Base-by-base conservation (phyloP, 495 filamentous ascomycete species). In the Trichocladium uniseriatum region DNA sequence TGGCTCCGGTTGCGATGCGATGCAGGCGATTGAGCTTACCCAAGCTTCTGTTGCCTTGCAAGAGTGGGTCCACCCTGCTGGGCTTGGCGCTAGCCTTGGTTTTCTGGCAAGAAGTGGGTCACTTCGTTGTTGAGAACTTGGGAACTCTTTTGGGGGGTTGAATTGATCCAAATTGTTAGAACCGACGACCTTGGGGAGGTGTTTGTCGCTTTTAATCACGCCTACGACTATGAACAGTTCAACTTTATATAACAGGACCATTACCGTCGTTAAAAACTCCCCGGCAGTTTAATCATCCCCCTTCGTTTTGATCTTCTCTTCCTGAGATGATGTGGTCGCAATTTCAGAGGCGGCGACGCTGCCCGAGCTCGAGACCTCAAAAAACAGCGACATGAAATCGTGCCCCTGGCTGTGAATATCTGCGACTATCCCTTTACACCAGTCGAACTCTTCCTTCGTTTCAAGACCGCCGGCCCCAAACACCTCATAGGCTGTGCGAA, bases 31-130 rank as follows among this genome's bases (percentile, higher is more conserved):
- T 5, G 45, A 55, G 53, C 53, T 55, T 51, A 55, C 48, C 44
- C 53, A 51, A 55, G 53, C 53, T 51, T 48, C 47, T 55, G 53
- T 31, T 55, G 53, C 53, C 53, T 55, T 55, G 48, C 29, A 24
- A 28, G 18, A 44, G 53, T 55, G 53, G 53, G 34, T 40, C 53
- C 27, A 9, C 9, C 15, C 5, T 13, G 38, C 19, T 1, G 6
- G 28, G 8, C 40, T 44, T 51, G 48, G 48, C 48, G 3, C 13
- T 5, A 14, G 39, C 47, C 47, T 43, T 22, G 31, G 21, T 8
- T 36, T 49, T 49, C 18, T 6, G 38, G 38, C 38, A 4, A 21
- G 5, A 22, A 41, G n/a, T n/a, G n/a, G n/a, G n/a, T 14, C 35
- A 15, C 14, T 18, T 38, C 35, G 32, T 15, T n/a, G n/a, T n/a